Percentiles rank a stretch among this genome's conserved stretches.
Conservation (phyloP, 2,329 filamentous ascomycete genomes). For the Parascedosporium putredinis region DNA sequence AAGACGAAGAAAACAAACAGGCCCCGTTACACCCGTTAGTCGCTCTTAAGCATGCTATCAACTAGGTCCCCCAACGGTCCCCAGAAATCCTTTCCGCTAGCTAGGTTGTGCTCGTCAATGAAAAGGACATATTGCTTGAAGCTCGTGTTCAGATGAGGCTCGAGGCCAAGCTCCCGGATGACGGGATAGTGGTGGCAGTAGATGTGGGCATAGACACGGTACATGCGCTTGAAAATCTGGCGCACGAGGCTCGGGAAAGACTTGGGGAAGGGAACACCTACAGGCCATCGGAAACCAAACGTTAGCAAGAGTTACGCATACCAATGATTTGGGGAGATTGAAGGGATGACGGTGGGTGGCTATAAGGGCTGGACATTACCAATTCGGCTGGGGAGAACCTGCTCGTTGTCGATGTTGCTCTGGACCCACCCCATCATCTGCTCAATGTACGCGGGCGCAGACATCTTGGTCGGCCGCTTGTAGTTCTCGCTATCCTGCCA, state of each 20-base stretch:
- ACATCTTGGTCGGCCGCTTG: constrained; percentile 96
- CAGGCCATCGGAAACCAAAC: too few relatives aligned
- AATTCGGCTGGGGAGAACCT: constrained; percentile 88
- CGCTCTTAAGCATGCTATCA: constrained; percentile 93
- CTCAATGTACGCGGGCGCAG: constrained; percentile 93
- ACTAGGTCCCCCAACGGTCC: constrained; percentile 90
- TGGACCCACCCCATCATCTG: constrained; percentile 97
- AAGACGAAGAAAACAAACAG: neutral
- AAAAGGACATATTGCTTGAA: constrained; percentile 99
- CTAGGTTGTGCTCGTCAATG: constrained; percentile 89
- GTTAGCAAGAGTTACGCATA: too few relatives aligned
- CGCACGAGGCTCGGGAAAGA: constrained; percentile 79
- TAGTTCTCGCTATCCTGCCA: constrained; percentile 95
- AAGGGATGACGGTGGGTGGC: constrained; percentile 11
- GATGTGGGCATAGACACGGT: constrained; percentile 96
- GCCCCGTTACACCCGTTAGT: too few relatives aligned
- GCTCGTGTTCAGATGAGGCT: constrained; percentile 95
- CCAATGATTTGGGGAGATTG: constrained; percentile 10
- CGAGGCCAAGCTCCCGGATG: constrained; percentile 84
- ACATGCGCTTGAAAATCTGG: constrained; percentile 98
- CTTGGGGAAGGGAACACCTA: constrained; percentile 88
- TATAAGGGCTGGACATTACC: constrained; percentile 32
- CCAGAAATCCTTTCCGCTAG: constrained; percentile 94
- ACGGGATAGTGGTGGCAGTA: constrained; percentile 99
- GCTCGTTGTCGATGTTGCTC: constrained; percentile 87